Conservation (phyloP, 768 basidiomycete species). For the Dacryopinax spathularia region DNA sequence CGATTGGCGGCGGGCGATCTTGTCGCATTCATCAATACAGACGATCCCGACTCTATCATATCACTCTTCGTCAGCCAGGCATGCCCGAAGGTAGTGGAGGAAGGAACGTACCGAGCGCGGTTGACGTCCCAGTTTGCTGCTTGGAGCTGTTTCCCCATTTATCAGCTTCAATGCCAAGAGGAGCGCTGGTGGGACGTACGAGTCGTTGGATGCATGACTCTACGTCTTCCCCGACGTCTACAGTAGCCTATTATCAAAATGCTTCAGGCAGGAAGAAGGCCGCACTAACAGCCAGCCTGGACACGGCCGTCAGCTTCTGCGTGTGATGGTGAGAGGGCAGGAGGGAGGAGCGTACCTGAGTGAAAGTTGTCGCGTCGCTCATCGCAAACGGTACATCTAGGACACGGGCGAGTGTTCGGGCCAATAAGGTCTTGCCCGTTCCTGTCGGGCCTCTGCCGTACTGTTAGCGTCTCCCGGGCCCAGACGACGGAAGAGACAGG, state of each 20-base stretch:
- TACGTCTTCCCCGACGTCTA: slow-evolving; percentile 93
- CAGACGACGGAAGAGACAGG: too few species aligned
- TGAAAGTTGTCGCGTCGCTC: slow-evolving; percentile 87
- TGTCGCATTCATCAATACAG: slow-evolving; percentile 93
- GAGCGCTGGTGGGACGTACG: slow-evolving; percentile 27
- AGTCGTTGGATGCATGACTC: slow-evolving; percentile 81
- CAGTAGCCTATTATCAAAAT: background rate
- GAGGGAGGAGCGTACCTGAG: slow-evolving; percentile 41
- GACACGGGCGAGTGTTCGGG: slow-evolving; percentile 78
- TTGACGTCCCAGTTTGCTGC: slow-evolving; percentile 79
- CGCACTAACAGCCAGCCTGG: slow-evolving; percentile 18
- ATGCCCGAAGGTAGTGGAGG: background rate
- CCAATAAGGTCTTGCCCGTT: slow-evolving; percentile 75
- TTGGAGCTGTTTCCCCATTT: slow-evolving; percentile 43
- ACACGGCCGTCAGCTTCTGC: background rate
- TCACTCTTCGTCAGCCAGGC: slow-evolving; percentile 4
- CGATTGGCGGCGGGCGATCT: slow-evolving; percentile 43
- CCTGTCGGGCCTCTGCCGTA: slow-evolving; percentile 5
- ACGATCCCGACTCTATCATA: slow-evolving; percentile 87
- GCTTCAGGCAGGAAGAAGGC: background rate
- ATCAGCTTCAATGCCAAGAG: background rate
- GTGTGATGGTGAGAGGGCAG: background rate
- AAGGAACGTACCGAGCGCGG: slow-evolving; percentile 51
- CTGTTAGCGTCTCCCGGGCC: too few species aligned
- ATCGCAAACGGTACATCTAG: slow-evolving; percentile 90